Base-by-base conservation (phyloP, 495 filamentous ascomycete species). In the Aspergillus funiculosus region DNA sequence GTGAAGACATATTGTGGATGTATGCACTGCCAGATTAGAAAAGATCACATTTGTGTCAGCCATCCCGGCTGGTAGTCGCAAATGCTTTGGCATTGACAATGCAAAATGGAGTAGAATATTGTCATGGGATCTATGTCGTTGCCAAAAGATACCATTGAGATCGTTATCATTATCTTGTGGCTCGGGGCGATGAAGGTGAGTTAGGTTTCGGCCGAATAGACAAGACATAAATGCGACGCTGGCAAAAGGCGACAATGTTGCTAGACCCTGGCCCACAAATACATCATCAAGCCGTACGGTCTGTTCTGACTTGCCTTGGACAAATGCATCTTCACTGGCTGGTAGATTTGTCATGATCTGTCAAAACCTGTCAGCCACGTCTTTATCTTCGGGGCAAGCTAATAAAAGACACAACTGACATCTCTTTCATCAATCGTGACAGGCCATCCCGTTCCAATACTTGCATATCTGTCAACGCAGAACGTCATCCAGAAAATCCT, bases 361-460 rank as follows among this genome's bases (percentile, higher is more conserved):
- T 57, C 19, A 42, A 29, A 22, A 6, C 43, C 37, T 24, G 55
- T 51, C 60, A 57, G 32, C 29, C 10, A 29, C 14, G 17, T 5
- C 15, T 28, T 25, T 25, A 32, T 11, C 5, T 22, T 21, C 13
- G 11, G 9, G 7, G 17, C 17, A 6, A 19, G n/a, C 10, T 25
- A 18, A 25, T 34, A 7, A 27, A 1, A n/a, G 15, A 19, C 35
- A 6, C 15, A 10, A 62, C 78, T 69, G 47, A 86, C 82, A 68
- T 98, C 92, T 59, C 77, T 77, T 63, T 99, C 94, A 51, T 97
- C 92, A 30, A 98, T 78, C 0, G 79, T 80, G 82, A 97, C 85
- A 1, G 92, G 94, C 92, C 92, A 98, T 10, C 94, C 94, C 18
- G 92, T 98, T 21, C 92, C 94, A 48, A 98, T 91, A 66, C 89